Conservation (phyloP, 345 rosid species). For the Geranium rotundifolium region DNA sequence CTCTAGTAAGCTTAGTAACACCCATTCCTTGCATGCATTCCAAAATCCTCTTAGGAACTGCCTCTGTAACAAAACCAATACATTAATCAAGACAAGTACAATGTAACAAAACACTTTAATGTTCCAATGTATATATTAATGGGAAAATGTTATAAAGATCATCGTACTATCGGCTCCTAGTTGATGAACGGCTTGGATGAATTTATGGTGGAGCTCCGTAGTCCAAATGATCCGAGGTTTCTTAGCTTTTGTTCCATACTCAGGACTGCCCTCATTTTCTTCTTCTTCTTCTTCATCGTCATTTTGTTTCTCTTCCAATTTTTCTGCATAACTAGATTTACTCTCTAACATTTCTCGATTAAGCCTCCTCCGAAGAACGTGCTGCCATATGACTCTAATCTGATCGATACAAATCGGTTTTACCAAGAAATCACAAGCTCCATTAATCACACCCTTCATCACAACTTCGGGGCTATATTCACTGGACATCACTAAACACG, state of each 20-base stretch:
- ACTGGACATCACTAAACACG: not conserved
- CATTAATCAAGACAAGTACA: not conserved
- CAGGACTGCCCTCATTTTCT: not conserved
- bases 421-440: not conserved
- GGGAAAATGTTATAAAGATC: not conserved
- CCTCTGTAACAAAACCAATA: conserved; percentile 14
- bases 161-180: not conserved
- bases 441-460: not conserved
- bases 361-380: not conserved
- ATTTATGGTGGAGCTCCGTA: not conserved
- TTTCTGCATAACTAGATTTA: not conserved
- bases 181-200: not conserved
- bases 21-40: conserved; percentile 26
- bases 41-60: conserved; percentile 32
- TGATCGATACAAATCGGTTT: not conserved
- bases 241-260: not conserved
- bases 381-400: not conserved
- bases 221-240: conserved; percentile 1
- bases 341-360: not conserved
- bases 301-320: not conserved
- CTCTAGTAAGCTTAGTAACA: conserved; percentile 16
- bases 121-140: too few relatives aligned
- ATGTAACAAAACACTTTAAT: not conserved
- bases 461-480: not conserved
- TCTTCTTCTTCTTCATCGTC: not conserved